phyloP scores from a whole-genome alignment of 441 rosid species.

The Hura crepitans region DNA sequence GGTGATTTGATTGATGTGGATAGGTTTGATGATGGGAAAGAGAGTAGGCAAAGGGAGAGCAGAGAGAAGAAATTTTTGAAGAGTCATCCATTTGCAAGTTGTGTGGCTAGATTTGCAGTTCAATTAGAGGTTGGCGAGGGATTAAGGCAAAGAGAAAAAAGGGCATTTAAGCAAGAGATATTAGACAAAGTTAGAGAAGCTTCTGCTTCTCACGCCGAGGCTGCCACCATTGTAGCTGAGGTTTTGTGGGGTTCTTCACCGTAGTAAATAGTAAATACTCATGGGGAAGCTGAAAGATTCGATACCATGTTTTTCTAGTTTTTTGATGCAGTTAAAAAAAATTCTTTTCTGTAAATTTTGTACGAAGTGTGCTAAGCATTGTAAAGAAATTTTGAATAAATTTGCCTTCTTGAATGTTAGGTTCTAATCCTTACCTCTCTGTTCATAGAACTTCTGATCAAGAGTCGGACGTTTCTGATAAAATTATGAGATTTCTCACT shows the following conservation, averaged over 20 bases:
- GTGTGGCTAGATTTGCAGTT: constrained; percentile 65
- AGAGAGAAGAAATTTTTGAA: constrained; percentile 35
- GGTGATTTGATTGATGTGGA: constrained; percentile 53
- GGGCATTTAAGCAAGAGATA: constrained; percentile 54
- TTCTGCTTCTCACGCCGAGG: constrained; percentile 48
- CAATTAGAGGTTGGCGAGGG: constrained; percentile 76
- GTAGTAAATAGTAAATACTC: constrained; percentile 20
- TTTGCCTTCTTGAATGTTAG: background rate
- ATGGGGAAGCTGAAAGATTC: background rate
- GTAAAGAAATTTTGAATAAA: constrained; percentile 1
- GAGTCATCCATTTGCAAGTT: constrained; percentile 61
- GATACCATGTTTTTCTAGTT: no score
- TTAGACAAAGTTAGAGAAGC: constrained; percentile 43
- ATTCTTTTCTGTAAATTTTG: background rate
- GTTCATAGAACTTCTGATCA: no score
- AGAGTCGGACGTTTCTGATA: no score
- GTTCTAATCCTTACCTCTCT: background rate
- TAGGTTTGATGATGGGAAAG: constrained; percentile 19
- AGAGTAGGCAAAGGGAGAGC: constrained; percentile 18
- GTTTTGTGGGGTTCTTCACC: constrained; percentile 78
- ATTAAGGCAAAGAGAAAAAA: constrained; percentile 59
- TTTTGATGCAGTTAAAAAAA: background rate
- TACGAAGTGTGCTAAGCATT: background rate
- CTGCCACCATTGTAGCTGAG: constrained; percentile 61
- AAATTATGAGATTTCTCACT: no score